Evolutionary conservation across 371 early-diverging fungal genomes (phyloP).

Genomic region (Chytridium lagenaria): DNA sequence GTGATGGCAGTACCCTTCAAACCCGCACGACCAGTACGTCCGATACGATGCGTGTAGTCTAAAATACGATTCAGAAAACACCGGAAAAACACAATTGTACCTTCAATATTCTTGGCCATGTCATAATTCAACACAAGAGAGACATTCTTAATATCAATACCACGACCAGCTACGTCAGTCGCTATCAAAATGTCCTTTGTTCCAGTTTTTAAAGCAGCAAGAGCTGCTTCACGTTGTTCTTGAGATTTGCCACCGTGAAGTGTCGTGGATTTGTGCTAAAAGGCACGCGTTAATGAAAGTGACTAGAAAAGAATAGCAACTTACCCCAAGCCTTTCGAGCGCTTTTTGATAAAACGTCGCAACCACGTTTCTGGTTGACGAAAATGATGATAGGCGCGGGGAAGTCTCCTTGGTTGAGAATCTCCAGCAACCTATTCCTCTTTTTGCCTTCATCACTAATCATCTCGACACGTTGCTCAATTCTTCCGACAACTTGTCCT

Average conservation of each 20-base stretch:
- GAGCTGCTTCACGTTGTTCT: conserved; percentile 84
- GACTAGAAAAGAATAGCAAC: conserved; percentile 23
- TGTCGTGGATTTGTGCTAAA: conserved; percentile 68
- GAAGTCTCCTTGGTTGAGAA: conserved; percentile 70
- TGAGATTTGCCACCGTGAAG: conserved; percentile 97
- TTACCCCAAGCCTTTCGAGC: conserved; percentile 73
- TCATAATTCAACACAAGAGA: conserved; percentile 97
- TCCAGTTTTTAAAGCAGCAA: conserved; percentile 77
- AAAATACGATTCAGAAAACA: background rate
- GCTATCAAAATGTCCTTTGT: conserved; percentile 85
- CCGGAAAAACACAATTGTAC: conserved; percentile 35
- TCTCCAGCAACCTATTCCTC: conserved; percentile 76
- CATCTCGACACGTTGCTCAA: conserved; percentile 95
- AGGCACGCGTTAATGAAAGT: conserved; percentile 1
- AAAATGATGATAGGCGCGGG: conserved; percentile 94
- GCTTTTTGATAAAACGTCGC: conserved; percentile 76
- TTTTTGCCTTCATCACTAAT: conserved; percentile 86
- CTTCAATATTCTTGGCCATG: conserved; percentile 94
- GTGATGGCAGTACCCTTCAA: conserved; percentile 92
- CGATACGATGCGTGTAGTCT: conserved; percentile 97
- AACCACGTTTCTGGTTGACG: conserved; percentile 93
- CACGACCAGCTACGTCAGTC: conserved; percentile 98
- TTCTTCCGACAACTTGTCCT: conserved; percentile 95
- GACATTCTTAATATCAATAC: conserved; percentile 98
- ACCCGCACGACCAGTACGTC: conserved; percentile 98